A percentile compares a stretch with the other conserved stretches of the same genome.
These are phyloP conservation scores for Carex myosuroides DNA, from an alignment of 176 grass and related monocot species.

Conservation along the genomic window DNA sequence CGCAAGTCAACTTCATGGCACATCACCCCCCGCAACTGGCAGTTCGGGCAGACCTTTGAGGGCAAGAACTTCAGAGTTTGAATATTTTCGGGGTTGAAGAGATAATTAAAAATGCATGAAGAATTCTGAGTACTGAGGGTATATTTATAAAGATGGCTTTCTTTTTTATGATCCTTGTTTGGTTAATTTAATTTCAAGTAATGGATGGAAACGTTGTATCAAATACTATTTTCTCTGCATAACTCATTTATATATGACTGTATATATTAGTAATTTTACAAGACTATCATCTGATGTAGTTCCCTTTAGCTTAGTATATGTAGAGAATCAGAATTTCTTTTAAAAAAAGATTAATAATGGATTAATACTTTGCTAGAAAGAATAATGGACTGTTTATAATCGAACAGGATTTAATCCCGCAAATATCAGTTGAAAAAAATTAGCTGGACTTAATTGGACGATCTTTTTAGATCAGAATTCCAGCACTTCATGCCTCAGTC, in stretches of 20 bases:
- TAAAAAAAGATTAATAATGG: not conserved
- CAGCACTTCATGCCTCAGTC: not conserved
- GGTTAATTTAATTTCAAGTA: constrained; percentile 1
- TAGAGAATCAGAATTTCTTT: not conserved
- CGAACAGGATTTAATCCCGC: too few species aligned
- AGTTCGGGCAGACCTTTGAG: constrained; percentile 65
- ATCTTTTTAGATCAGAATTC: too few species aligned
- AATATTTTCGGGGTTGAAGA: not conserved
- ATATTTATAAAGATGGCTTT: not conserved
- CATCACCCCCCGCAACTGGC: constrained; percentile 39
- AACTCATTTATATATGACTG: not conserved
- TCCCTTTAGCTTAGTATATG: not conserved
- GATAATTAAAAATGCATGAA: not conserved
- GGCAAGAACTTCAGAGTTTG: constrained; percentile 48
- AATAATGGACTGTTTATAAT: not conserved
- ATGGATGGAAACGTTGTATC: not conserved
- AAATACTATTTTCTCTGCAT: not conserved
- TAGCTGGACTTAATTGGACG: too few species aligned
- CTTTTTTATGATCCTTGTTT: not conserved
- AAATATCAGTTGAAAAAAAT: too few species aligned
- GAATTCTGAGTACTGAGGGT: not conserved
- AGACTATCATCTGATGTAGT: not conserved
- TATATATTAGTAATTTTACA: too few species aligned
- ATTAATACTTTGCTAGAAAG: not conserved
- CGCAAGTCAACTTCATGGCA: constrained; percentile 65